phyloP scores from a whole-genome alignment of 192 early-diverging fungal species.

The Diversispora eburnea region DNA sequence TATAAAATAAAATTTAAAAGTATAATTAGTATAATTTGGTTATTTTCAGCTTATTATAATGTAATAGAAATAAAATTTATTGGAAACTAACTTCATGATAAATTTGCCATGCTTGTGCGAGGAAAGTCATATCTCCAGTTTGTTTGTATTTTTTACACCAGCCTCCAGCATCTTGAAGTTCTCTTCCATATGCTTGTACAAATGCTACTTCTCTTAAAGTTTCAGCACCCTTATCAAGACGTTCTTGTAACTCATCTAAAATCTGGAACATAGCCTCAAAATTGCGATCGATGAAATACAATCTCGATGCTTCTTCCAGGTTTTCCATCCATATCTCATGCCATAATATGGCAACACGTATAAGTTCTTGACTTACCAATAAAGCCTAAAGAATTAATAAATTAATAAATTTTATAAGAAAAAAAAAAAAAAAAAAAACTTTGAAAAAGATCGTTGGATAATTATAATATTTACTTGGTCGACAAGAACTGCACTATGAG shows the following conservation, averaged over 20 bases:
- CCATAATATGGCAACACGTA: conserved; percentile 94
- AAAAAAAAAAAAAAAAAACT: not conserved
- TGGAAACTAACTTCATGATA: conserved; percentile 63
- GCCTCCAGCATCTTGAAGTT: conserved; percentile 80
- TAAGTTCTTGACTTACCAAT: conserved; percentile 92
- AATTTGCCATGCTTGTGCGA: conserved; percentile 93
- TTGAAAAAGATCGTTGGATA: not conserved
- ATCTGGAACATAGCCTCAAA: conserved; percentile 85
- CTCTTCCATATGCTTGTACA: conserved; percentile 84
- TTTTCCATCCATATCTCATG: conserved; percentile 98
- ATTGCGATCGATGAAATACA: conserved; percentile 76
- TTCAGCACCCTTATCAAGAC: conserved; percentile 63
- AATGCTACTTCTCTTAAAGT: conserved; percentile 88
- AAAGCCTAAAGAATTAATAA: conserved; percentile 56
- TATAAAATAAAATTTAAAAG: not conserved
- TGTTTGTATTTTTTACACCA: conserved; percentile 76
- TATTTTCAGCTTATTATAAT: not conserved
- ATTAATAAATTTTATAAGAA: not conserved
- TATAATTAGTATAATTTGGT: no score
- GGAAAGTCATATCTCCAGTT: conserved; percentile 70
- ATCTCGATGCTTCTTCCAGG: conserved; percentile 78
- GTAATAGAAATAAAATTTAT: not conserved
- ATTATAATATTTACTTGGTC: conserved; percentile 60
- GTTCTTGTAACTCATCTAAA: conserved; percentile 78
- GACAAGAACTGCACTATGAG: conserved; percentile 78